These are phyloP conservation scores for Salix suchowensis DNA, from an alignment of 345 rosid genomes.

Conservation along the genomic window DNA sequence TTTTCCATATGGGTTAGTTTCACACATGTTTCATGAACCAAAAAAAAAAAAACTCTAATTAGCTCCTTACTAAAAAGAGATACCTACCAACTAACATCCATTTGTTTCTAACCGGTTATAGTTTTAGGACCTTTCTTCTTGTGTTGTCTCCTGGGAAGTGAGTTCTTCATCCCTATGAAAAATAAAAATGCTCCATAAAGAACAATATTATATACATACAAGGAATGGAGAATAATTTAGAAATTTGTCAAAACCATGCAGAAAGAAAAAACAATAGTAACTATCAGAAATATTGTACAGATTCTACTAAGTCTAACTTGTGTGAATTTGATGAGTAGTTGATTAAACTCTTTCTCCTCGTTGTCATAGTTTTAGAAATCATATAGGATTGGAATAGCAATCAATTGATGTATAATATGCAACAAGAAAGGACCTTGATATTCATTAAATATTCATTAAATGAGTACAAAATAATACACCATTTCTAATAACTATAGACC, in stretches of 20 bases:
- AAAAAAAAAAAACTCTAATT: background rate
- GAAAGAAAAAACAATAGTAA: background rate
- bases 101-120: constrained; percentile 8
- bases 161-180: constrained; percentile 26
- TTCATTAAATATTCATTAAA: background rate
- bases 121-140: constrained; percentile 17
- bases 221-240: background rate
- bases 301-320: constrained; percentile 3
- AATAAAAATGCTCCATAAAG: constrained; percentile 20
- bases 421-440: background rate
- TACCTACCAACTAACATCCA: background rate
- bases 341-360: constrained; percentile 6
- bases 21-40: too few species aligned
- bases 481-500: background rate
- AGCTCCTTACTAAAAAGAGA: background rate
- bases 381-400: constrained; percentile 13
- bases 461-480: background rate
- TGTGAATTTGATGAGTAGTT: constrained; percentile 21
- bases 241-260: background rate
- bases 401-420: constrained; percentile 18
- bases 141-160: constrained; percentile 13
- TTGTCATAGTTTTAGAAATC: constrained; percentile 25
- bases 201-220: constrained; percentile 16
- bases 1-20: too few species aligned
- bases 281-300: background rate